phyloP scores from a whole-genome alignment of 441 rosid species.

The Croton laevigatus region DNA sequence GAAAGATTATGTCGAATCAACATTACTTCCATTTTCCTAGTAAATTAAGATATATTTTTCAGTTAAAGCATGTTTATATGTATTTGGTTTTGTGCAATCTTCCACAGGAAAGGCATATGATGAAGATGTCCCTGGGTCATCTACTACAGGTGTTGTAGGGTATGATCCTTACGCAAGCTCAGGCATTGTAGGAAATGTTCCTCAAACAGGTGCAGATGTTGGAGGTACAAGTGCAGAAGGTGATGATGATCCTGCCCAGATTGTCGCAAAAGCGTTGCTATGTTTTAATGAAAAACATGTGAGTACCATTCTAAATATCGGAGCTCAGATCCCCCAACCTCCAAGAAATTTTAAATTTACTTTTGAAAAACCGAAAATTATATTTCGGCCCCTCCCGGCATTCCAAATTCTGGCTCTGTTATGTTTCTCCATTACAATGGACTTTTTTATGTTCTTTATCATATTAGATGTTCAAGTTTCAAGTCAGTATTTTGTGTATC shows the following conservation, averaged over 20 bases:
- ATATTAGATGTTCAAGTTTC: not conserved
- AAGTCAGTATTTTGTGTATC: slow-evolving; percentile 10
- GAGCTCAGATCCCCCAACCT: too few species aligned
- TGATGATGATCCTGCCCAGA: slow-evolving; percentile 40
- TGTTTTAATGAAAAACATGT: slow-evolving; percentile 72
- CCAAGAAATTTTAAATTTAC: too few species aligned
- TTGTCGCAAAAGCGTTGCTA: slow-evolving; percentile 62
- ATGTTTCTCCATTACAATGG: too few species aligned
- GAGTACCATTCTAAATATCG: slow-evolving; percentile 16
- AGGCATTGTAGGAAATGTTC: slow-evolving; percentile 1
- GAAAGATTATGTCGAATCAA: not conserved
- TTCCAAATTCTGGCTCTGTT: too few species aligned
- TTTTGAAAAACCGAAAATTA: too few species aligned
- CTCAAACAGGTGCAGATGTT: slow-evolving; percentile 20
- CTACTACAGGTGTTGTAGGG: slow-evolving; percentile 22
- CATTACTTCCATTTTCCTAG: not conserved
- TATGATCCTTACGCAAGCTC: slow-evolving; percentile 9
- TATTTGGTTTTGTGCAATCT: slow-evolving; percentile 3
- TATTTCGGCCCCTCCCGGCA: too few species aligned
- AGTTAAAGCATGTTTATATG: not conserved
- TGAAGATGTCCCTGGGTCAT: slow-evolving; percentile 32
- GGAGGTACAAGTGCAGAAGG: slow-evolving; percentile 14
- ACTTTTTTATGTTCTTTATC: not conserved
- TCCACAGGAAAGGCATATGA: slow-evolving; percentile 37
- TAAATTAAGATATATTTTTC: not conserved